Evolutionary conservation across 2,329 filamentous ascomycete species (phyloP).

Genomic region (Hymenoscyphus infarciens): DNA sequence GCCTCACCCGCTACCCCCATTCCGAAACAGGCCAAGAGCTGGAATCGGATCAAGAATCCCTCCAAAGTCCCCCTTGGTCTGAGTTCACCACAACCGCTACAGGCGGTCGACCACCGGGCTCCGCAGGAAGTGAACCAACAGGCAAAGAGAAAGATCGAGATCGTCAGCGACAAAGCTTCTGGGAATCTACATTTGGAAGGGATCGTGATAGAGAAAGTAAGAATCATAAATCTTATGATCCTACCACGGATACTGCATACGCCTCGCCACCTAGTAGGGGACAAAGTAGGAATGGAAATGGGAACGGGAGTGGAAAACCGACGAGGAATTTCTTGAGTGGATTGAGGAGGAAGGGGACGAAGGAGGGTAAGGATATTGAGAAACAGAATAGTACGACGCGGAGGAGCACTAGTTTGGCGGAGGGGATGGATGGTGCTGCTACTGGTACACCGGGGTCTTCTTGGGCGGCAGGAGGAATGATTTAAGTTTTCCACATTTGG

Average conservation of each 20-base stretch:
- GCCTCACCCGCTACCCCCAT: constrained; percentile 5
- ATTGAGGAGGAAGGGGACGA: constrained; percentile 23
- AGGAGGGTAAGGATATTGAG: not conserved
- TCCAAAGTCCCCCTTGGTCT: constrained; percentile 14
- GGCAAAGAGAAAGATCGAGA: constrained; percentile 16
- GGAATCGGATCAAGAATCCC: constrained; percentile 19
- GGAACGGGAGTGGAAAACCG: constrained; percentile 30
- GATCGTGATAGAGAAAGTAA: constrained; percentile 31
- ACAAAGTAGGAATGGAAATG: constrained; percentile 28
- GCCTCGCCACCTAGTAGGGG: constrained; percentile 20
- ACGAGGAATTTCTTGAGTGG: constrained; percentile 32
- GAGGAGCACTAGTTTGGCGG: not conserved
- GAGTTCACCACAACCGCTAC: constrained; percentile 15
- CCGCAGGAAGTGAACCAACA: constrained; percentile 22
- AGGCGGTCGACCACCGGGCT: constrained; percentile 19
- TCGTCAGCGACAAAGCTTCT: constrained; percentile 31
- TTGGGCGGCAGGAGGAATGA: not conserved
- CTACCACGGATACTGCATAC: constrained; percentile 17
- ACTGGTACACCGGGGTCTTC: not conserved
- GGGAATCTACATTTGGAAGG: constrained; percentile 33
- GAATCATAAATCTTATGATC: constrained; percentile 20
- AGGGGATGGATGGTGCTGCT: not conserved
- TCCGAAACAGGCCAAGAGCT: constrained; percentile 10
- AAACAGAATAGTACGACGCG: not conserved
- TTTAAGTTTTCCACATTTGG: not conserved